phyloP scores from a whole-genome alignment of 805 yeast genomes.

The Grigorovia yakushimaensis region DNA sequence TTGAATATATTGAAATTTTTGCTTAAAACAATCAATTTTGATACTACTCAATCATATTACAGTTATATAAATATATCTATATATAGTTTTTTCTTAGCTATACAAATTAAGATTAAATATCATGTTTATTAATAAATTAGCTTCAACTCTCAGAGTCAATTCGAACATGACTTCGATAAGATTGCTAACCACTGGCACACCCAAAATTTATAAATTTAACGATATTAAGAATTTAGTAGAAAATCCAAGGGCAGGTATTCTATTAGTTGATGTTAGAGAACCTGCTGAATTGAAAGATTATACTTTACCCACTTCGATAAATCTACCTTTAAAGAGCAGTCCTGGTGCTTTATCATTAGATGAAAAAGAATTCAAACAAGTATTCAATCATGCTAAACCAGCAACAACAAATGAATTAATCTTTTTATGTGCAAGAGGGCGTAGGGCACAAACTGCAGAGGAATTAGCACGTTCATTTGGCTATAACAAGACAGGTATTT shows the following conservation, averaged over 20 bases:
- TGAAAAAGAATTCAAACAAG: constrained; percentile 68
- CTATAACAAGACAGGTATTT: constrained; percentile 73
- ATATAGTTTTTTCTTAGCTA: neutral
- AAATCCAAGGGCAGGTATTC: constrained; percentile 38
- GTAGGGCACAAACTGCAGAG: constrained; percentile 83
- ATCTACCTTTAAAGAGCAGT: constrained; percentile 79
- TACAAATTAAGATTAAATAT: neutral
- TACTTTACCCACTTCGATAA: constrained; percentile 73
- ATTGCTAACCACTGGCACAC: constrained; percentile 19
- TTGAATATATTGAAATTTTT: too few species aligned
- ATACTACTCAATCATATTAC: too few species aligned
- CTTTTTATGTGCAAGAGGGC: constrained; percentile 89
- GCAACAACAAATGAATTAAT: constrained; percentile 57
- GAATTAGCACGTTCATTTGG: constrained; percentile 88
- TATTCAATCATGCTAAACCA: constrained; percentile 80
- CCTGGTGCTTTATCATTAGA: constrained; percentile 86
- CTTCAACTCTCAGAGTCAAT: neutral
- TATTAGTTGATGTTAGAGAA: constrained; percentile 86
- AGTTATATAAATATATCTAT: too few species aligned
- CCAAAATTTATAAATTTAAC: constrained; percentile 42
- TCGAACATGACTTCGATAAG: neutral
- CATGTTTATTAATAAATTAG: neutral
- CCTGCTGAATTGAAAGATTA: constrained; percentile 69
- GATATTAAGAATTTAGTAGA: constrained; percentile 39
- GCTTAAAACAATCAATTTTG: too few species aligned